Evolutionary conservation across 768 basidiomycete species (phyloP).

Genomic region (Termitomyces heimii): DNA sequence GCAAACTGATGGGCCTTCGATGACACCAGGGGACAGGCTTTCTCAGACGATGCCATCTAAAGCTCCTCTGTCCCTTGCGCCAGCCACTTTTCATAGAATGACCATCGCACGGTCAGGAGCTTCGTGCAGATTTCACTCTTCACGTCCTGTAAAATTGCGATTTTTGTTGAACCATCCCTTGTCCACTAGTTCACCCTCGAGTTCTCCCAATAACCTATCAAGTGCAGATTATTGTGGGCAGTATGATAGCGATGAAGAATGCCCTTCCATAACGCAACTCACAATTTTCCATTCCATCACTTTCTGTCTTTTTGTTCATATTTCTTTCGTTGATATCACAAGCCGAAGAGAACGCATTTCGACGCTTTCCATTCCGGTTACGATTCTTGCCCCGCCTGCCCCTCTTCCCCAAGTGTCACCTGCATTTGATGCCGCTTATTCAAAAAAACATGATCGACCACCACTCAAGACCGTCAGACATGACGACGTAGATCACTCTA

Average conservation of each 20-base stretch:
- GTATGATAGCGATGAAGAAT: conserved; percentile 55
- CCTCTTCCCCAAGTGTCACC: conserved; percentile 76
- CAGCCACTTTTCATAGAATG: conserved; percentile 22
- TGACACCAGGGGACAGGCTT: conserved; percentile 22
- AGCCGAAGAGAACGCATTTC: conserved; percentile 64
- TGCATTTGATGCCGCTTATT: conserved; percentile 68
- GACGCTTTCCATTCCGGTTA: conserved; percentile 61
- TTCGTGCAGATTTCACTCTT: conserved; percentile 83
- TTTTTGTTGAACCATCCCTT: conserved; percentile 72
- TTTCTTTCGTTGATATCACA: conserved; percentile 72
- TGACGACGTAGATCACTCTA: conserved; percentile 57
- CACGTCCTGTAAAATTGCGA: conserved; percentile 65
- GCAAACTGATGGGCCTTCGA: conserved; percentile 24
- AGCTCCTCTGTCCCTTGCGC: conserved; percentile 27
- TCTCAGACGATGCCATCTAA: conserved; percentile 32
- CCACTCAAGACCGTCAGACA: conserved; percentile 63
- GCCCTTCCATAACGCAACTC: conserved; percentile 71
- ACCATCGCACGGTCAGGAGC: conserved; percentile 84
- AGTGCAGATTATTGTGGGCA: conserved; percentile 37
- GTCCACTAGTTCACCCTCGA: conserved; percentile 41
- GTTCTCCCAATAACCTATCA: conserved; percentile 37
- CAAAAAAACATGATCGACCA: conserved; percentile 84
- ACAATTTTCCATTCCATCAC: conserved; percentile 81
- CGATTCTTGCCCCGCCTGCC: conserved; percentile 68
- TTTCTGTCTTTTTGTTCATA: conserved; percentile 67